A percentile compares a stretch with the other conserved stretches of the same genome.
phyloP scores from a whole-genome alignment of 2,329 filamentous ascomycete species.

The Fusarium tuaranense region DNA sequence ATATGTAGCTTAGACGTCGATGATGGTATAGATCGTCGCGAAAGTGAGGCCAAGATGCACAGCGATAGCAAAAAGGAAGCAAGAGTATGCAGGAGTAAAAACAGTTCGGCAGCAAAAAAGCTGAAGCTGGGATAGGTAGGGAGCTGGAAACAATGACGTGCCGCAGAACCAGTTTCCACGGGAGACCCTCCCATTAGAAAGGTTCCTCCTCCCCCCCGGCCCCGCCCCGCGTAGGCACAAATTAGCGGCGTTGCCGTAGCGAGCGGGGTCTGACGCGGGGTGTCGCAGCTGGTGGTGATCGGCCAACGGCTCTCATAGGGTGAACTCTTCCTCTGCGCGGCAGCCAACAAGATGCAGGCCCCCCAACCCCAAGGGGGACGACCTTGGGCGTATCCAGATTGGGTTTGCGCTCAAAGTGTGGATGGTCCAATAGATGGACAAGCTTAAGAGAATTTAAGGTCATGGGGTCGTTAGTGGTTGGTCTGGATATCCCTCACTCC shows the following conservation, averaged over 20 bases:
- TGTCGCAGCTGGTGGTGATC: slow-evolving; percentile 21
- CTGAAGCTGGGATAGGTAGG: background rate
- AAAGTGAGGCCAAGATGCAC: background rate
- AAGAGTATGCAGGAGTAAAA: slow-evolving; percentile 26
- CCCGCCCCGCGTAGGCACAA: background rate
- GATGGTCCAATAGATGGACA: slow-evolving; percentile 16
- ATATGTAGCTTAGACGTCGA: background rate
- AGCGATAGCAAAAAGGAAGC: slow-evolving; percentile 7
- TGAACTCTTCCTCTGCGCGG: background rate
- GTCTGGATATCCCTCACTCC: background rate
- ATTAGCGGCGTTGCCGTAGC: slow-evolving; percentile 28
- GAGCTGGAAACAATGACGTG: slow-evolving; percentile 38
- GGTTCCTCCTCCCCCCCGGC: background rate
- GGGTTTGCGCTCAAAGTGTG: background rate
- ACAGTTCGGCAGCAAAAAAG: slow-evolving; percentile 21
- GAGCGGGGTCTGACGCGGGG: slow-evolving; percentile 39
- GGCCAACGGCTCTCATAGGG: slow-evolving; percentile 2
- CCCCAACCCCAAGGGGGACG: too few species aligned
- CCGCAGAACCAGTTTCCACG: slow-evolving; percentile 1
- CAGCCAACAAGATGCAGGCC: slow-evolving; percentile 5
- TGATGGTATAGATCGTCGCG: background rate
- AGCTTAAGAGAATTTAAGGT: slow-evolving; percentile 10
- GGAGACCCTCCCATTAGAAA: background rate
- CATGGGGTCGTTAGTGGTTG: slow-evolving; percentile 28
- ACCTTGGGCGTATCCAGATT: slow-evolving; percentile 18